A percentile compares a stretch with the other conserved stretches of the same genome.
Conservation (phyloP, 2,329 filamentous ascomycete species). For the Ustilaginoidea virens region DNA sequence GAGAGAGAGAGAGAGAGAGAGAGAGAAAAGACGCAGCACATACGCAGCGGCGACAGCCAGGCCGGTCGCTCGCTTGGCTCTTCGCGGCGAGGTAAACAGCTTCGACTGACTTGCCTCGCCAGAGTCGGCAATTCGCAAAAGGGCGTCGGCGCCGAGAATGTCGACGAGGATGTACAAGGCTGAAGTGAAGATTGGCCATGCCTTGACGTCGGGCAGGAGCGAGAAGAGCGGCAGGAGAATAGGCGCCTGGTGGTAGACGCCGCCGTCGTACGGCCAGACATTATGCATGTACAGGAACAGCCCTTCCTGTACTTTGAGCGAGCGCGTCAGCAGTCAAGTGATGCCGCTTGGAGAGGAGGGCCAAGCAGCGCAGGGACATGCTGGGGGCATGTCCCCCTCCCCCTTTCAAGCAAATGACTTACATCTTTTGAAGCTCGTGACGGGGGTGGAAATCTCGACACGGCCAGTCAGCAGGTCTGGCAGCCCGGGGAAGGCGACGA, state of each 20-base stretch:
- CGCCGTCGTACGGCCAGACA: constrained; percentile 92
- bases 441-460: constrained; percentile 91
- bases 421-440: constrained; percentile 97
- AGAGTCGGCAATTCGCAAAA: constrained; percentile 67
- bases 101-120: constrained; percentile 61
- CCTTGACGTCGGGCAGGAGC: constrained; percentile 56
- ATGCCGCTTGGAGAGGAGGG: too few relatives aligned
- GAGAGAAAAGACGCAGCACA: constrained; percentile 10
- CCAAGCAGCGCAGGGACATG: too few relatives aligned
- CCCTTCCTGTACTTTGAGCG: constrained; percentile 84
- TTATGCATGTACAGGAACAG: constrained; percentile 92
- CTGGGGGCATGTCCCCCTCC: too few relatives aligned
- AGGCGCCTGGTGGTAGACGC: constrained; percentile 69
- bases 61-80: constrained; percentile 58
- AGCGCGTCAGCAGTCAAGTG: not conserved
- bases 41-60: constrained; percentile 67
- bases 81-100: constrained; percentile 64
- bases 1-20: not conserved
- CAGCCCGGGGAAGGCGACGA: constrained; percentile 65
- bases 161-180: constrained; percentile 72
- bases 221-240: constrained; percentile 85
- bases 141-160: constrained; percentile 63
- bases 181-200: constrained; percentile 58
- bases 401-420: too few relatives aligned
- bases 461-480: constrained; percentile 76